Percentiles rank a stretch among this genome's conserved stretches.
Evolutionary conservation across 805 yeast species (phyloP).

Genomic region (Metschnikowia bowlesiae): DNA sequence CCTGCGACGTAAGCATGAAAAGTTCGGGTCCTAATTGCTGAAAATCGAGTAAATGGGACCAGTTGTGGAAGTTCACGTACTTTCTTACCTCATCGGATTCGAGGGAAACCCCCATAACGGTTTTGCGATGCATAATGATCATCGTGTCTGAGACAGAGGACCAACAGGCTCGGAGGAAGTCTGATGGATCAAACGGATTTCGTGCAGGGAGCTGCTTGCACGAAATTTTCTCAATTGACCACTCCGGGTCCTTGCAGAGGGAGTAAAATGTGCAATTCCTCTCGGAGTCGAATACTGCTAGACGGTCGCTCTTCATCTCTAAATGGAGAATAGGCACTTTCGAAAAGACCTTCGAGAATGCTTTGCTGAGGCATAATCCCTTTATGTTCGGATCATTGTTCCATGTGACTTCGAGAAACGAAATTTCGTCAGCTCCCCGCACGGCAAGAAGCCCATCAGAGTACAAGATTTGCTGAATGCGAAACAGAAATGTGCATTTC

Average conservation of each 20-base stretch:
- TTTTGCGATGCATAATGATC: constrained; percentile 7
- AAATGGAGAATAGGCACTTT: constrained; percentile 1
- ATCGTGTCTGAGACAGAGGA: constrained; percentile 5
- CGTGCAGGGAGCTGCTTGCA: background rate
- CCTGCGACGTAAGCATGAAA: constrained; percentile 62
- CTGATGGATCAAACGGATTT: constrained; percentile 11
- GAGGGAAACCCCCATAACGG: constrained; percentile 2
- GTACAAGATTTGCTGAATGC: constrained; percentile 9
- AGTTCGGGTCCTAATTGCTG: constrained; percentile 23
- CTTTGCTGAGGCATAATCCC: constrained; percentile 4
- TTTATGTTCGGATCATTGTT: constrained; percentile 6
- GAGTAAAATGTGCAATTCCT: constrained; percentile 4
- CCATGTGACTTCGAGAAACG: constrained; percentile 10
- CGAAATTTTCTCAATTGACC: constrained; percentile 1
- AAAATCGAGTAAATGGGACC: constrained; percentile 16
- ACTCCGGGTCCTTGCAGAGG: constrained; percentile 2
- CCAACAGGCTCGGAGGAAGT: constrained; percentile 12
- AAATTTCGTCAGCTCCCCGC: constrained; percentile 8
- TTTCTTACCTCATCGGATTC: background rate
- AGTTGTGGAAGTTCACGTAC: constrained; percentile 11
- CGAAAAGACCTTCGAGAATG: constrained; percentile 1
- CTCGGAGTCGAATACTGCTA: constrained; percentile 6
- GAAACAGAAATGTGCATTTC: constrained; percentile 6
- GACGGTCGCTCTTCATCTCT: constrained; percentile 1
- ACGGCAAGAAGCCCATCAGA: constrained; percentile 9